Evolutionary conservation across 2,329 filamentous ascomycete genomes (phyloP), one percentile per base, ranked within the genome.

Genomic region (Emmonsiellopsis sp.): DNA sequence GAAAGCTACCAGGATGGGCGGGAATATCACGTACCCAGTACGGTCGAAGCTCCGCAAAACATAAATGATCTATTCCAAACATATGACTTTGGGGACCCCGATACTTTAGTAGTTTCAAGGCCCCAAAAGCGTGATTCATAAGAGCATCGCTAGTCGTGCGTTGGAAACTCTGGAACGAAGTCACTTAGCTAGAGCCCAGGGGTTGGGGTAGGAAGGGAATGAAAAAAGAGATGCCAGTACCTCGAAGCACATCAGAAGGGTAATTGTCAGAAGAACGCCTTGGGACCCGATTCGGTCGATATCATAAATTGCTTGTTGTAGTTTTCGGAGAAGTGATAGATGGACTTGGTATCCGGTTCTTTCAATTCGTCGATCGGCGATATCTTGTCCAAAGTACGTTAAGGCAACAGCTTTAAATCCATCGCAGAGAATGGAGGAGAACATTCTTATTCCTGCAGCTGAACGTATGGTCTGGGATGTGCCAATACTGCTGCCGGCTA

Each of bases 41-140:
- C 10, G 69, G 69, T 26, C 69, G 63, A 26, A 71, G 58, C 47
- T 71, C 69, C 2, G 67, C 67, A 45, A 68, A 71, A 6, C 70
- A 52, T 3, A 69, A 56, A 59, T 71, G 69, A 47, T 71, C 69
- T 2, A 71, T 66, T 1, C 69, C 69, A 54, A 68, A 66, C 50
- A 70, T 66, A 54, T 71, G 69, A 37, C 66, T 70, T 48, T 70
- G 67, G 0, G 69, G 67, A 7, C 69, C 69, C 32, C 69, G 67
- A 53, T 70, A 67, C 46, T 70, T 65, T 20, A 71, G 66, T 50
- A 71, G 50, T 34, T 65, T 66, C 53, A 69, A 55, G 11, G 67
- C 69, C 44, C 69, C 69, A 42, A 61, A 57, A 11, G 69, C 63
- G 44, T 71, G 69, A 31, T 67, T 65, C 1, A 58, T 44, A 7